Evolutionary conservation across 1,284 basidiomycete species (phyloP), one percentile per base, ranked within the genome.

Genomic region (Exobasidium cylindrosporum): DNA sequence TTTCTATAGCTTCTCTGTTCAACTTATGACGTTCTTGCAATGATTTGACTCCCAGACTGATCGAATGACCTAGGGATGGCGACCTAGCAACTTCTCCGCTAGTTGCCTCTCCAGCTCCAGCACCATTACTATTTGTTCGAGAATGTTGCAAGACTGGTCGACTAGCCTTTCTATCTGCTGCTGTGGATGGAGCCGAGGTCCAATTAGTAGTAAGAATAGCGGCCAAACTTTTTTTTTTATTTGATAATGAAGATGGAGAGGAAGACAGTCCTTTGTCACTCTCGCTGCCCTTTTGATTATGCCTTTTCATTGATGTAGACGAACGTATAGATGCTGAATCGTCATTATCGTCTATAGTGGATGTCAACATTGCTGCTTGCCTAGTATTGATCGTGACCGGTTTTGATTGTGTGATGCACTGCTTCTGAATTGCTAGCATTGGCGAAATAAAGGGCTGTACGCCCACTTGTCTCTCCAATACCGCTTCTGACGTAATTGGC

Each of bases 1-100:
- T 60, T 23, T 60, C 52, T 28, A 45, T 56, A 29, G 58, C 58
- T 43, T 60, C 50, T 30, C 58, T 32, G 17, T 49, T 14, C 24
- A 43, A 31, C 4, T 29, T 26, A 29, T 56, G 52, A n/a, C 55
- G 26, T n/a, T 32, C 30, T 40, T 54, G 50, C 3, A 60, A 30
- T 23, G 5, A 21, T 29, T 44, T 55, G 32, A 55, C 53, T 23
- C 53, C 26, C 29, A 31, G 53, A 44, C 24, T 23, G 21, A 55
- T 21, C 40, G 53, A 40, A 14, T 26, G 21, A 14, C 53, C 29
- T 23, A 55, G 17, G 17, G 32, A 35, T 4, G 53, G 23, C 4
- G 53, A 21, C 14, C n/a, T 23, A 11, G n/a, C 17, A 55, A 4
- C 21, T n/a, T 35, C 30, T 23, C 21, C 53, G 14, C 26, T 21